Evolutionary conservation across 2,329 filamentous ascomycete genomes (phyloP).

Genomic region (Penicillium sp.): DNA sequence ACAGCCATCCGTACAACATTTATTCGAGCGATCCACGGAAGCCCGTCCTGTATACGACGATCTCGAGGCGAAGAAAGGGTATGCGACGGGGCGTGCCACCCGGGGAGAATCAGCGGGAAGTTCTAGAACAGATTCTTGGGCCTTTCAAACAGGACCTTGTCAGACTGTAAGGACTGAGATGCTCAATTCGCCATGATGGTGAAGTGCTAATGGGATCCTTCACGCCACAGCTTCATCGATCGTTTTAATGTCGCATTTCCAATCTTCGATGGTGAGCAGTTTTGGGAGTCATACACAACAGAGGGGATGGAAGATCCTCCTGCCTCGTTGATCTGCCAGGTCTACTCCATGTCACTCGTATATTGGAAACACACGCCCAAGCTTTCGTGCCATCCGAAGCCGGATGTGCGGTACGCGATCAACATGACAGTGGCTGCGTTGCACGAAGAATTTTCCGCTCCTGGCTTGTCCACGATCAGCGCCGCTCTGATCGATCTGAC

Average conservation of each 20-base stretch:
- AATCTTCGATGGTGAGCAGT: constrained; percentile 51
- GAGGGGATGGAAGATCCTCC: constrained; percentile 46
- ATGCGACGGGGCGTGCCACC: constrained; percentile 39
- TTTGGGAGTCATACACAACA: constrained; percentile 46
- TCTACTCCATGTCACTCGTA: constrained; percentile 54
- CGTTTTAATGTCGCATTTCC: constrained; percentile 57
- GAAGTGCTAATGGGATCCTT: not conserved
- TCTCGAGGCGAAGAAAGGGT: constrained; percentile 47
- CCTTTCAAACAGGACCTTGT: constrained; percentile 49
- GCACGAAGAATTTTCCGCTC: constrained; percentile 55
- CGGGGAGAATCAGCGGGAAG: constrained; percentile 47
- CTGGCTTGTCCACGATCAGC: constrained; percentile 53
- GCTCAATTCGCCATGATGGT: not conserved
- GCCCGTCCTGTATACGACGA: constrained; percentile 44
- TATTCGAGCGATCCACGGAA: constrained; percentile 45
- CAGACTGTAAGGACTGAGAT: constrained; percentile 39
- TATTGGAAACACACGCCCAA: constrained; percentile 51
- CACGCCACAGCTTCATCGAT: constrained; percentile 45
- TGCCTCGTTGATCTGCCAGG: constrained; percentile 50
- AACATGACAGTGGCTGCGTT: constrained; percentile 57
- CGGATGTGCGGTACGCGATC: constrained; percentile 57
- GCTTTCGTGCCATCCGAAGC: constrained; percentile 44
- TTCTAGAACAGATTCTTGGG: constrained; percentile 55
- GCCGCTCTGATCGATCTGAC: constrained; percentile 55
- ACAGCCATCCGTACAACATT: constrained; percentile 46